These are phyloP conservation scores for Calycina marina DNA, from an alignment of 2,329 filamentous ascomycete species.

Conservation along the genomic window DNA sequence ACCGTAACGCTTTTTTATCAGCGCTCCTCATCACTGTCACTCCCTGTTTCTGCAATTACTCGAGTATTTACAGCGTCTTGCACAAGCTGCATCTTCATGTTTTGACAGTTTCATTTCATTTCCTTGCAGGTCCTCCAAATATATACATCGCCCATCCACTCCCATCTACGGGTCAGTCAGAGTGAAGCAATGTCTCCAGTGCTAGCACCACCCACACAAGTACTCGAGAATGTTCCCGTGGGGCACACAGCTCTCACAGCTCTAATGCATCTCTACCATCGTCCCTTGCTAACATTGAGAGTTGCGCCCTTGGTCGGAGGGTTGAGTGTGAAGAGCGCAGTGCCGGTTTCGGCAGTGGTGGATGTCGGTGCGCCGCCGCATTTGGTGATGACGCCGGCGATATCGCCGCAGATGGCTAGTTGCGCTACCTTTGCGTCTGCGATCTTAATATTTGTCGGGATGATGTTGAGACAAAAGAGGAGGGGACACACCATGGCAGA, in stretches of 20 bases:
- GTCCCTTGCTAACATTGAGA: slow-evolving; percentile 37
- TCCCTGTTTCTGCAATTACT: no score
- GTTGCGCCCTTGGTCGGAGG: slow-evolving; percentile 28
- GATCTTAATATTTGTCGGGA: slow-evolving; percentile 6
- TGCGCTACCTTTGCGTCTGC: slow-evolving; percentile 35
- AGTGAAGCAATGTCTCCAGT: no score
- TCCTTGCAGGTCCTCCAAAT: no score
- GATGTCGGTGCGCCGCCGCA: slow-evolving; percentile 30
- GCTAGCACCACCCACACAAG: slow-evolving; percentile 18
- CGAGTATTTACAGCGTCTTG: no score
- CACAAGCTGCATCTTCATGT: no score
- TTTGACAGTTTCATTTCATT: no score
- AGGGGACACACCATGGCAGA: background rate
- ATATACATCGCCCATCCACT: no score
- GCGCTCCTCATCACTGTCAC: no score
- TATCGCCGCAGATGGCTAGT: slow-evolving; percentile 34
- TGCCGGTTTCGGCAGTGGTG: slow-evolving; percentile 32
- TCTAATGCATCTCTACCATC: slow-evolving; percentile 38
- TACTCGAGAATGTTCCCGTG: slow-evolving; percentile 12
- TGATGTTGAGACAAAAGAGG: background rate
- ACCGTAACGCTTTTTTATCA: no score
- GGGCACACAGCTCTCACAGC: slow-evolving; percentile 26
- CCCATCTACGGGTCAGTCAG: no score
- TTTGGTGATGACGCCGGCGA: slow-evolving; percentile 30
- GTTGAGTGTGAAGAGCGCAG: slow-evolving; percentile 32